phyloP scores from a whole-genome alignment of 2,329 filamentous ascomycete species.

The Colletotrichum truncatum region DNA sequence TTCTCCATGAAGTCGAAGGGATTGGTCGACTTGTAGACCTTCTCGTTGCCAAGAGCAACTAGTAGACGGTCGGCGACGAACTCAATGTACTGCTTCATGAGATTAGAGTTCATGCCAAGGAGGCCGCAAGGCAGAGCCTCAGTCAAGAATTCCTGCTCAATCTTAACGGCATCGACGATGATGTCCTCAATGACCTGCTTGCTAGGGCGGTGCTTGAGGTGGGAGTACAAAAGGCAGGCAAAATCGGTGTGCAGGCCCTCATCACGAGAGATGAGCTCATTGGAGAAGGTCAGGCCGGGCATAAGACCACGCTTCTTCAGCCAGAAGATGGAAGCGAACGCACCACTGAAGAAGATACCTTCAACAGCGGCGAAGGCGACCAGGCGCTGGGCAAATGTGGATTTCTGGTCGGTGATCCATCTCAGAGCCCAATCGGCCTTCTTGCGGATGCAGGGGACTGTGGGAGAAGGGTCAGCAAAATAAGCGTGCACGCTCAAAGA shows the following conservation, averaged over 20 bases:
- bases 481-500: constrained; percentile 55
- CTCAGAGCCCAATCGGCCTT: constrained; percentile 98
- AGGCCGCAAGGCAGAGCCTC: constrained; percentile 93
- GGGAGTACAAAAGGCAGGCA: constrained; percentile 96
- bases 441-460: constrained; percentile 94
- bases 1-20: constrained; percentile 99
- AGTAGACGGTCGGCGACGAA: constrained; percentile 97
- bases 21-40: constrained; percentile 92
- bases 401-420: constrained; percentile 95
- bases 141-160: constrained; percentile 98
- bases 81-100: constrained; percentile 99
- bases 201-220: constrained; percentile 90
- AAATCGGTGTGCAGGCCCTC: constrained; percentile 99
- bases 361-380: constrained; percentile 98
- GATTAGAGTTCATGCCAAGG: constrained; percentile 94
- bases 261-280: constrained; percentile 99
- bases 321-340: constrained; percentile 99
- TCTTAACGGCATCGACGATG: constrained; percentile 91
- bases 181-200: constrained; percentile 84
- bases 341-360: constrained; percentile 99
- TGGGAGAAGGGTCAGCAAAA: background rate
- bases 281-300: constrained; percentile 98
- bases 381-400: constrained; percentile 93
- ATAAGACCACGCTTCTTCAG: constrained; percentile 99
- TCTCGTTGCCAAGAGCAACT: constrained; percentile 90